Percentiles rank a stretch among this genome's conserved stretches.
phyloP scores from a whole-genome alignment of 768 basidiomycete species.

The Mrakia gelida region DNA sequence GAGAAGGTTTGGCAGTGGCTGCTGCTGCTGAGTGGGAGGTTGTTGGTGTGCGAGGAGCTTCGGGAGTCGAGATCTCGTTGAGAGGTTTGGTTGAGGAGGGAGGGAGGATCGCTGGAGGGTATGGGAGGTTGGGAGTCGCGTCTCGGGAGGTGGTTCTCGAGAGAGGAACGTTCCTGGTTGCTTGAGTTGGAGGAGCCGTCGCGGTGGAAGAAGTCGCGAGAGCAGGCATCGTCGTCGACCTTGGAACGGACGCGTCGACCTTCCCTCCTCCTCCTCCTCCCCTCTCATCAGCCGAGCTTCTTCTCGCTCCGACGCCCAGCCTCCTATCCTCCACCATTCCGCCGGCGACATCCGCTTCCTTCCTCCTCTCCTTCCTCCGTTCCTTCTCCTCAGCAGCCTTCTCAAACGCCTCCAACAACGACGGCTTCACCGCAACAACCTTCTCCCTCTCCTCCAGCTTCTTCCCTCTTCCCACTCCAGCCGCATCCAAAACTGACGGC shows the following conservation, averaged over 20 bases:
- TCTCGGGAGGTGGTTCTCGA: too few relatives aligned
- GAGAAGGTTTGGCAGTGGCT: not conserved
- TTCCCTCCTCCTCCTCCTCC: not conserved
- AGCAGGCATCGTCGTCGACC: constrained; percentile 7
- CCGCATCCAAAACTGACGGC: constrained; percentile 50
- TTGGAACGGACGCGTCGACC: not conserved
- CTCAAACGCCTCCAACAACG: constrained; percentile 1
- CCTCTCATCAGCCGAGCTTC: not conserved
- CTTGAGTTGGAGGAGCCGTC: not conserved
- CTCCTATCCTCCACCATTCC: not conserved
- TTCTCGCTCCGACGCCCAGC: not conserved
- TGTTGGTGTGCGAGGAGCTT: not conserved
- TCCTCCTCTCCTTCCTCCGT: not conserved
- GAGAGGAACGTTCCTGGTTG: too few relatives aligned
- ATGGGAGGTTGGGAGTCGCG: too few relatives aligned
- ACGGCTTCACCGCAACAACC: not conserved
- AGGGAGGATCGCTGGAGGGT: too few relatives aligned
- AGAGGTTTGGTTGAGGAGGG: not conserved
- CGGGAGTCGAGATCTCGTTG: not conserved
- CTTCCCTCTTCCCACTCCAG: not conserved
- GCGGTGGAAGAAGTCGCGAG: not conserved
- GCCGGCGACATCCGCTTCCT: not conserved
- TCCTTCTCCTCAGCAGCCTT: constrained; percentile 6
- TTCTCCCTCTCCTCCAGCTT: not conserved
- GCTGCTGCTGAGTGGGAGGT: not conserved